phyloP scores from a whole-genome alignment of 2,329 filamentous ascomycete species.

The Fusarium sp. region DNA sequence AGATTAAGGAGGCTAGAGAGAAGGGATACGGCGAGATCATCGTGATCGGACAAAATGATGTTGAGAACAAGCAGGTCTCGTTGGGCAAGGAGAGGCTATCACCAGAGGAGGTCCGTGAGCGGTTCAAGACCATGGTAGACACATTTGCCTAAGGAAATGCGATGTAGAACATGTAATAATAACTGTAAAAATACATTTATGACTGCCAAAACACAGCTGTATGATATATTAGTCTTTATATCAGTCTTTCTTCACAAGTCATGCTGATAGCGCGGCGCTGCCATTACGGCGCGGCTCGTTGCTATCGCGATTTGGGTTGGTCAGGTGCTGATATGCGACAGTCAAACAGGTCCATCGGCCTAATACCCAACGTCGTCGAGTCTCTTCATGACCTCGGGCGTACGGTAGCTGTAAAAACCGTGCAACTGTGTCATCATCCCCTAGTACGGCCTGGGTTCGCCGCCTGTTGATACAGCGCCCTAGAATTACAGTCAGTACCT shows the following conservation, averaged over 20 bases:
- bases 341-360: background rate
- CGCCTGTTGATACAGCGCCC: conserved; percentile 40
- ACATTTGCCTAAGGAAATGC: conserved; percentile 58
- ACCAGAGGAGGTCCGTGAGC: conserved; percentile 59
- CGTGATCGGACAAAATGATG: conserved; percentile 76
- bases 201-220: background rate
- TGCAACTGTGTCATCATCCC: conserved; percentile 16
- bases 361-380: background rate
- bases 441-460: conserved; percentile 29
- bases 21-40: conserved; percentile 81
- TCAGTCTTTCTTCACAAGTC: conserved; percentile 7
- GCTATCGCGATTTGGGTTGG: background rate
- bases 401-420: background rate
- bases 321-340: conserved; percentile 1
- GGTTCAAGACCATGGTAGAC: conserved; percentile 61
- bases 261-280: conserved; percentile 13
- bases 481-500: conserved; percentile 27
- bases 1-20: conserved; percentile 77
- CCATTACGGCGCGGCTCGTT: conserved; percentile 15
- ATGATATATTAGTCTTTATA: conserved; percentile 9
- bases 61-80: conserved; percentile 68
- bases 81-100: conserved; percentile 57
- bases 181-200: background rate
- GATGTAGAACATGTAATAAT: conserved; percentile 10
- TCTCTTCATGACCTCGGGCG: background rate